Evolutionary conservation across 2,329 filamentous ascomycete species (phyloP), one percentile per base, ranked within the genome.

Genomic region (Penicillium sp.): DNA sequence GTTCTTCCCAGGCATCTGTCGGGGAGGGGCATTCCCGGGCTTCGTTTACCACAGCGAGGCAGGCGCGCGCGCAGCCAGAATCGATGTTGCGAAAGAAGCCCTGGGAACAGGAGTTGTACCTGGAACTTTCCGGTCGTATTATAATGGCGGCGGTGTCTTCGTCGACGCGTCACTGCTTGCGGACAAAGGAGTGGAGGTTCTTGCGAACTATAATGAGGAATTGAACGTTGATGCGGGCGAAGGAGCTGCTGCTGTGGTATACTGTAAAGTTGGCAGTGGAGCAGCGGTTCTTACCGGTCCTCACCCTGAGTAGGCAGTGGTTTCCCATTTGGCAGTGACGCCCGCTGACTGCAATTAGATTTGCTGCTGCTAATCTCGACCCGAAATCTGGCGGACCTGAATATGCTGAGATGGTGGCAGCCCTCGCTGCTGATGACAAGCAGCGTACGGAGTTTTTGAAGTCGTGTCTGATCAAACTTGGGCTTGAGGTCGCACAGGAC

Each of bases 91-190:
- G 11, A 85, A 84, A 59, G 79, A 79, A 2, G 77, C 79, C 0
- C 84, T 95, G 56, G 72, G 75, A 0, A 71, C 70, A 40, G 81
- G 78, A 0, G 74, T 76, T 3, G 70, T 88, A 1, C 83, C 87
- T 0, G 81, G 85, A 1, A 77, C 79, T 1, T 90, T 96, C 56
- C 79, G 81, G 49, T 87, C 86, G 13, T 99, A 99, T 70, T 97
- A 93, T 72, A 99, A 99, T 64, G 94, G 94, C 1, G 94, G 94
- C 1, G 92, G 94, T 3, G 86, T 96, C 1, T 99, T 97, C 76
- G 90, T 96, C 1, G 88, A 94, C 74, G 88, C 89, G 1, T 80
- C 82, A 3, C 83, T 81, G 43, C 79, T 85, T 52, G 76, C 79
- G 52, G 81, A 83, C 29, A 76, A 81, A 59, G 89, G 88, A 1